phyloP scores from a whole-genome alignment of 768 basidiomycete genomes.

The Clathrus columnatus region DNA sequence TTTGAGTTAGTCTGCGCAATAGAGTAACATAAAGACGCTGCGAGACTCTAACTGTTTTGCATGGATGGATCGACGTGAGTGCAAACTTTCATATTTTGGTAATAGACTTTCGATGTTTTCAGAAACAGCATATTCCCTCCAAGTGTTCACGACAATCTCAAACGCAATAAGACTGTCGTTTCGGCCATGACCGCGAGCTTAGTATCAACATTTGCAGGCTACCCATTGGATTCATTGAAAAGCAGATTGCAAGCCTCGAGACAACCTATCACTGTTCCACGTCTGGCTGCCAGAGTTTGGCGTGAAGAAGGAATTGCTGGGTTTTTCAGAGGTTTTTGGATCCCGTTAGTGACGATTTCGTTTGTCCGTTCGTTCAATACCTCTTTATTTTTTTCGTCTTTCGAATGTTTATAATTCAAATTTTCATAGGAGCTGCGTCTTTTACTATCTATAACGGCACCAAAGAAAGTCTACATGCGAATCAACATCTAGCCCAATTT shows the following conservation, averaged over 20 bases:
- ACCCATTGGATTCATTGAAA: slow-evolving; percentile 92
- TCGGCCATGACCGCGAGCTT: slow-evolving; percentile 89
- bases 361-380: slow-evolving; percentile 74
- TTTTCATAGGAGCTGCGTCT: slow-evolving; percentile 63
- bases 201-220: slow-evolving; percentile 87
- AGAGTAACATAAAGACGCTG: background rate
- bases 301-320: slow-evolving; percentile 81
- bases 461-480: slow-evolving; percentile 60
- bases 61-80: slow-evolving; percentile 13
- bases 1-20: background rate
- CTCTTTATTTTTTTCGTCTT: slow-evolving; percentile 3
- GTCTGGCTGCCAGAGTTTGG: slow-evolving; percentile 64
- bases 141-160: slow-evolving; percentile 6
- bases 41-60: slow-evolving; percentile 6
- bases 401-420: slow-evolving; percentile 1
- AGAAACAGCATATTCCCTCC: slow-evolving; percentile 1
- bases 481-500: slow-evolving; percentile 50
- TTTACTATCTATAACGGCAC: slow-evolving; percentile 87
- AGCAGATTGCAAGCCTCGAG: slow-evolving; percentile 84
- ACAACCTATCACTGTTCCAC: slow-evolving; percentile 62
- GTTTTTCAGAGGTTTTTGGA: slow-evolving; percentile 86
- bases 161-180: slow-evolving; percentile 69
- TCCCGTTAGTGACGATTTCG: slow-evolving; percentile 91
- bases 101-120: background rate
- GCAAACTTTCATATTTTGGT: background rate